These are phyloP conservation scores for Antrodiella citrinella DNA, from an alignment of 768 basidiomycete species.

Conservation along the genomic window DNA sequence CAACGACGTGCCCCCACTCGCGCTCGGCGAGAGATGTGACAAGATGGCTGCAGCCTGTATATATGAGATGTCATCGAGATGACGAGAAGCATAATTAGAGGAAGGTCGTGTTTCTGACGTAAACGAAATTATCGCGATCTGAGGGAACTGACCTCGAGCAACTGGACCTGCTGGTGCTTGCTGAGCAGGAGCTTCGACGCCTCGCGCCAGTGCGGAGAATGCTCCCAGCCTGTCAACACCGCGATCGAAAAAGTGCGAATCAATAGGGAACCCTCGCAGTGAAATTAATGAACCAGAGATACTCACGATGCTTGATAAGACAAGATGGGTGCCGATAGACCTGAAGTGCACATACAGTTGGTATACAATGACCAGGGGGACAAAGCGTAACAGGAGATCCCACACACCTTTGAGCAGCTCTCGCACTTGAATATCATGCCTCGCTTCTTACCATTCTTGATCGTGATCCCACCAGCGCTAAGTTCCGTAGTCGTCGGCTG, in stretches of 20 bases:
- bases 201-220: slow-evolving; percentile 93
- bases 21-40: slow-evolving; percentile 69
- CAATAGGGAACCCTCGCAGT: neutral
- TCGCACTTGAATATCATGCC: slow-evolving; percentile 88
- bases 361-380: neutral
- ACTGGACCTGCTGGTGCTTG: slow-evolving; percentile 96
- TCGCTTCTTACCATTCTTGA: slow-evolving; percentile 58
- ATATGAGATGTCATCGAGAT: slow-evolving; percentile 3
- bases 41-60: slow-evolving; percentile 87
- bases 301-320: slow-evolving; percentile 80
- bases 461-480: slow-evolving; percentile 19
- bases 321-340: slow-evolving; percentile 91
- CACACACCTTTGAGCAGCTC: slow-evolving; percentile 81
- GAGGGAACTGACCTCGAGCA: slow-evolving; percentile 64
- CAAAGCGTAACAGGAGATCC: slow-evolving; percentile 1
- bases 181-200: slow-evolving; percentile 83
- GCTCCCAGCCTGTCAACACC: slow-evolving; percentile 57
- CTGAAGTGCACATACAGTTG: slow-evolving; percentile 25
- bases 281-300: neutral
- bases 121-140: neutral
- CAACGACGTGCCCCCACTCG: slow-evolving; percentile 61
- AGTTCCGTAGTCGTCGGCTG: slow-evolving; percentile 12
- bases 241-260: neutral
- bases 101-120: neutral
- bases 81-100: slow-evolving; percentile 3